Base-by-base conservation (phyloP, 1,284 basidiomycete genomes). In the Ceratobasidium sp. region DNA sequence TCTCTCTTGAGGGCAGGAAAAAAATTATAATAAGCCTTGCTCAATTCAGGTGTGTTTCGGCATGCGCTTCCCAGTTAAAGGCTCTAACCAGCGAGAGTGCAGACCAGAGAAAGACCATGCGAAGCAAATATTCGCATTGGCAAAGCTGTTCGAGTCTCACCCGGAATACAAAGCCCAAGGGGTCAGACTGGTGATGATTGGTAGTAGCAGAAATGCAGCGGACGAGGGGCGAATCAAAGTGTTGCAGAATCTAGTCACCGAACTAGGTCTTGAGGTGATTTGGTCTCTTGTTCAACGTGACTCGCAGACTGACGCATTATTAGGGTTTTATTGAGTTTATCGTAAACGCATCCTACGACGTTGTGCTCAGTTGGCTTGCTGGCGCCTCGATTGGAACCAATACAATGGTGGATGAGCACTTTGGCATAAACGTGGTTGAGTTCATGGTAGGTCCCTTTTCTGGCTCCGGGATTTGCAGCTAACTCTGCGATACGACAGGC, bases 351-450 rank as follows among this genome's bases (percentile, higher is more conserved):
- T 80, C 90, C 0, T 98, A 91, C 73, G 73, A 85, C 0, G 83
- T 84, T 8, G 85, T 98, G 71, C 83, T 96, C 0, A 72, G 78
- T 1, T 87, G 87, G 80, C 83, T 99, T 0, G 85, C 87, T 0
- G 79, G 80, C 15, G 89, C 94, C 0, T 92, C 89, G 70, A 84
- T 98, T 3, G 96, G 97, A 0, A 77, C 98, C 27, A 96, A 93
- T 76, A 98, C 96, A 3, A 99, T 99, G 96, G 87, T 96, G 0
- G 96, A 99, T 76, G 97, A 99, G 78, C 96, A 99, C 77, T 99
- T 99, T 74, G 97, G 97, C 1, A 99, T 99, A 77, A 97, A 96
- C 75, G 86, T 99, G 20, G 96, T 99, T 7, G 96, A 99, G 78
- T 96, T 93, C 75, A 96, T 98, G 96, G 94, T 92, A 64, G 69